A percentile compares a stretch with the other conserved stretches of the same genome.
Conservation (phyloP, 305 asterid species). For the Fraxinus sp. region DNA sequence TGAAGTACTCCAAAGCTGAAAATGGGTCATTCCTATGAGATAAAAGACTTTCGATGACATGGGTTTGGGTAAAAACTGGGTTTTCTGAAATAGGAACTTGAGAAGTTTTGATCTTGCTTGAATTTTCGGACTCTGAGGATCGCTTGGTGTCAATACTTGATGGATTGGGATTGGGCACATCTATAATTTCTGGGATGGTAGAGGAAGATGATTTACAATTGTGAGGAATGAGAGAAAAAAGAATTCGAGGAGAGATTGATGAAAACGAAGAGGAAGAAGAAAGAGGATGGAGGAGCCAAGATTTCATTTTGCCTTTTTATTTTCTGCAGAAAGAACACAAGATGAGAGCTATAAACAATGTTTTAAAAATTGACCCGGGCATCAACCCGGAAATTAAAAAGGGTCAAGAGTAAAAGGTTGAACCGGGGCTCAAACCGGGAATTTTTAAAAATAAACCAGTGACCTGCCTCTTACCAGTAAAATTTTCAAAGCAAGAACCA, state of each 20-base stretch:
- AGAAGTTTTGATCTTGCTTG: slow-evolving; percentile 19
- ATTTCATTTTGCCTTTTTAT: slow-evolving; percentile 23
- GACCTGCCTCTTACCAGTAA: too few species aligned
- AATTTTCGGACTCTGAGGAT: slow-evolving; percentile 14
- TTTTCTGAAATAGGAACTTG: slow-evolving; percentile 23
- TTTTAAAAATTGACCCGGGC: too few species aligned
- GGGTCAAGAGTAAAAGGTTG: too few species aligned
- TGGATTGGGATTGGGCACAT: background rate
- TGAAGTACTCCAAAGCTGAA: slow-evolving; percentile 51
- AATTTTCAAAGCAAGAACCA: too few species aligned
- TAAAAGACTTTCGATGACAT: slow-evolving; percentile 47
- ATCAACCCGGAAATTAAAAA: too few species aligned
- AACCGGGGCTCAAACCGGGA: too few species aligned
- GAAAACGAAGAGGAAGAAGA: background rate
- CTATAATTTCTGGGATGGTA: slow-evolving; percentile 4
- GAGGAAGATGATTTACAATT: slow-evolving; percentile 26
- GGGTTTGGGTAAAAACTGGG: slow-evolving; percentile 24
- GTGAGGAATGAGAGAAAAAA: slow-evolving; percentile 1
- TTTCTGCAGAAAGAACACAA: background rate
- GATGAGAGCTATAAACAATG: background rate
- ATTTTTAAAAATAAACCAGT: too few species aligned
- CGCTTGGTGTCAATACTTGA: slow-evolving; percentile 15
- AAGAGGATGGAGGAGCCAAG: background rate
- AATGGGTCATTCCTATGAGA: slow-evolving; percentile 49
- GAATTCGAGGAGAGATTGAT: slow-evolving; percentile 24